phyloP scores from a whole-genome alignment of 2,329 filamentous ascomycete genomes.

The Aspergillus sp. region DNA sequence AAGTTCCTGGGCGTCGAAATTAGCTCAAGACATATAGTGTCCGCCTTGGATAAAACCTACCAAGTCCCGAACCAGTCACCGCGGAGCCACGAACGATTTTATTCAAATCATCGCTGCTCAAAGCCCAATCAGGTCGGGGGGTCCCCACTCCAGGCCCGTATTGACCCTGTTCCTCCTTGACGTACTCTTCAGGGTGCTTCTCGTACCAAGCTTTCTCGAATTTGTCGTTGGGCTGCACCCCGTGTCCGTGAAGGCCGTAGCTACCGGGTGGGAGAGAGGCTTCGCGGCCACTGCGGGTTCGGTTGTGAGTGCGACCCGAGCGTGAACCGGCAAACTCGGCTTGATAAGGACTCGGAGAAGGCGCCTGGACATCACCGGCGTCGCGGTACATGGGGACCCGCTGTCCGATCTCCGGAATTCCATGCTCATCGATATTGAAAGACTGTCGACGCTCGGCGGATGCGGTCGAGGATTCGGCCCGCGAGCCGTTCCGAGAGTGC shows the following conservation, averaged over 20 bases:
- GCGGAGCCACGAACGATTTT: slow-evolving; percentile 77
- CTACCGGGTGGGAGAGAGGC: slow-evolving; percentile 78
- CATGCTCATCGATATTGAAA: slow-evolving; percentile 71
- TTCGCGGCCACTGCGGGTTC: slow-evolving; percentile 71
- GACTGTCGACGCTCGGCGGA: slow-evolving; percentile 57
- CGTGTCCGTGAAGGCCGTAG: slow-evolving; percentile 90
- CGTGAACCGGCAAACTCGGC: slow-evolving; percentile 47
- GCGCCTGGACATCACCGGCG: slow-evolving; percentile 93
- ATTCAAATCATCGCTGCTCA: slow-evolving; percentile 88
- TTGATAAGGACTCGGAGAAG: slow-evolving; percentile 68
- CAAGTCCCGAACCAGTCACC: slow-evolving; percentile 50
- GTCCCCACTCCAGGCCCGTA: slow-evolving; percentile 60
- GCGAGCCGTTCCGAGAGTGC: slow-evolving; percentile 63
- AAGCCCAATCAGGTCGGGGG: slow-evolving; percentile 70
- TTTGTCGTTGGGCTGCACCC: slow-evolving; percentile 70
- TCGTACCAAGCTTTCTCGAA: slow-evolving; percentile 91
- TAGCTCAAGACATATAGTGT: slow-evolving; percentile 4
- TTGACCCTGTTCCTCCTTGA: slow-evolving; percentile 70
- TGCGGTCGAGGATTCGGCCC: slow-evolving; percentile 46
- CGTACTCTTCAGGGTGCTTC: slow-evolving; percentile 79
- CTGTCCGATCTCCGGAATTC: slow-evolving; percentile 88
- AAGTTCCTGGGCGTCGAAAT: slow-evolving; percentile 57
- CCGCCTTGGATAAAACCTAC: slow-evolving; percentile 40
- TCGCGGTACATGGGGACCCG: slow-evolving; percentile 92
- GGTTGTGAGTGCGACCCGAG: slow-evolving; percentile 59